Conservation (phyloP, 2,329 filamentous ascomycete genomes). For the Lecanoromycetidae sp. region DNA sequence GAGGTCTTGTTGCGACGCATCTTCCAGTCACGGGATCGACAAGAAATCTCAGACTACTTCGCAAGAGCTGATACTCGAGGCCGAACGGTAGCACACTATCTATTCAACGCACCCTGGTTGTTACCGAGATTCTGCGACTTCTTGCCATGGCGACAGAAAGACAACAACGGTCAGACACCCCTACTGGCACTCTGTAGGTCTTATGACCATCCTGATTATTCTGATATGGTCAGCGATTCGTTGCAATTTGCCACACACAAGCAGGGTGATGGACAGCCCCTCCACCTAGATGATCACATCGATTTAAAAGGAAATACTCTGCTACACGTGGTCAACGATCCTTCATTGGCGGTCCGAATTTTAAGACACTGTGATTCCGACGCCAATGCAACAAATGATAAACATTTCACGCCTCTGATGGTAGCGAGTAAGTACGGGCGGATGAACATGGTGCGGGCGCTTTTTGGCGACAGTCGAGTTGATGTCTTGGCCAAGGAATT, state of each 20-base stretch:
- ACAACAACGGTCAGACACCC: conserved; percentile 96
- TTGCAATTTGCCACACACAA: conserved; percentile 59
- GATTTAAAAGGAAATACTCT: conserved; percentile 89
- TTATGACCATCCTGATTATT: conserved; percentile 84
- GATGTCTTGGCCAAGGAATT: conserved; percentile 74
- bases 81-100: conserved; percentile 83
- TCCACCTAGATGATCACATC: conserved; percentile 86
- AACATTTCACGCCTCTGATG: conserved; percentile 90
- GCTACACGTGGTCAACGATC: conserved; percentile 87
- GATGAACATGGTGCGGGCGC: conserved; percentile 77
- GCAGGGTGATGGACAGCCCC: conserved; percentile 64
- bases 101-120: conserved; percentile 78
- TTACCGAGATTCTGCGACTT: conserved; percentile 65
- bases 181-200: conserved; percentile 89
- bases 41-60: conserved; percentile 55
- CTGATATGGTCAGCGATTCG: conserved; percentile 73
- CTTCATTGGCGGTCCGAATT: conserved; percentile 61
- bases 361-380: conserved; percentile 83
- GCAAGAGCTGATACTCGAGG: conserved; percentile 69
- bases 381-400: conserved; percentile 90
- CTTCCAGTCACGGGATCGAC: conserved; percentile 42
- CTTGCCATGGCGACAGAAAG: conserved; percentile 78
- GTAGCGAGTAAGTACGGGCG: conserved; percentile 96
- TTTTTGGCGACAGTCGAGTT: conserved; percentile 79
- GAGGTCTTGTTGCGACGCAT: conserved; percentile 64